Evolutionary conservation across 768 basidiomycete species (phyloP).

Genomic region (Thelephora aurantiotincta): DNA sequence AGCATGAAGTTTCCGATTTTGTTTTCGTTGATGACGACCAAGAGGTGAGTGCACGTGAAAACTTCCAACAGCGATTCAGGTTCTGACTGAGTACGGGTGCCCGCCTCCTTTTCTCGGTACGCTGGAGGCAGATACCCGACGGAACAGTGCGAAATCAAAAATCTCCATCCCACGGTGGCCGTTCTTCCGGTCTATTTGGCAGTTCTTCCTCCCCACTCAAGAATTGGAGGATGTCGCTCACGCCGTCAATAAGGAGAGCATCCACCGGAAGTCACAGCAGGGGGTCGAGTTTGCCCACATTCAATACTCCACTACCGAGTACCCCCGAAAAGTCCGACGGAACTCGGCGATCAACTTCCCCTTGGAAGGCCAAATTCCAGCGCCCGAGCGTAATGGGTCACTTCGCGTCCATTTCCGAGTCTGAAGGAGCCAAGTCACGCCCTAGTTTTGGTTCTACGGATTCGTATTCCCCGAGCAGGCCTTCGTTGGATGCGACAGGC

Average conservation of each 20-base stretch:
- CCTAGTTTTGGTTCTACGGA: conserved; percentile 49
- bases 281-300: conserved; percentile 35
- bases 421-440: conserved; percentile 22
- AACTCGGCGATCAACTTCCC: conserved; percentile 1
- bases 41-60: too few relatives aligned
- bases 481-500: conserved; percentile 19
- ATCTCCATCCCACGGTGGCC: too few relatives aligned
- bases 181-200: too few relatives aligned
- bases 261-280: conserved; percentile 19
- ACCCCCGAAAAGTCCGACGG: conserved; percentile 1
- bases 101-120: too few relatives aligned
- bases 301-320: conserved; percentile 14
- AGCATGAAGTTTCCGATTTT: conserved; percentile 20
- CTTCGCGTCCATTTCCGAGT: conserved; percentile 19
- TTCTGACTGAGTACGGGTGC: too few relatives aligned
- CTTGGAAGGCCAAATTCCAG: conserved; percentile 17
- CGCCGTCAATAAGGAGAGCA: too few relatives aligned
- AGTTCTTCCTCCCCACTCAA: too few relatives aligned
- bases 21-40: conserved; percentile 24
- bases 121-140: too few relatives aligned
- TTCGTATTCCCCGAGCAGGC: conserved; percentile 33
- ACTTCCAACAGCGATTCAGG: too few relatives aligned
- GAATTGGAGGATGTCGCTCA: too few relatives aligned
- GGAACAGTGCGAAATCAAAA: too few relatives aligned
- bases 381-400: conserved; percentile 48